phyloP scores from a whole-genome alignment of 768 basidiomycete species.

The Cystofilobasidium capitatum region DNA sequence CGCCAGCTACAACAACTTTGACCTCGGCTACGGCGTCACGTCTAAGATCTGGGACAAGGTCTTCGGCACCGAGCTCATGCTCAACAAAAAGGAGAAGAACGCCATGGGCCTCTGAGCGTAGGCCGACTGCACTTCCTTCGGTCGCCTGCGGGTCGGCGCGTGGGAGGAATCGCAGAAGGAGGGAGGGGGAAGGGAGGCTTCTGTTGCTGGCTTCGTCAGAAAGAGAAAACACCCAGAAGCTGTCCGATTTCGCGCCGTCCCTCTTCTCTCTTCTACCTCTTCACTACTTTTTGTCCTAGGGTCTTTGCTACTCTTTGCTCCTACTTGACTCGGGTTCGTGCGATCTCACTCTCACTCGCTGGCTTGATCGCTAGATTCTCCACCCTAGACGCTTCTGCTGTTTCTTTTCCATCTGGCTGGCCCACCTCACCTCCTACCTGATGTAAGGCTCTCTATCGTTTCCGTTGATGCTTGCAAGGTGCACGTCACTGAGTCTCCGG shows the following conservation, averaged over 20 bases:
- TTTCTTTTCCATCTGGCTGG: too few relatives aligned
- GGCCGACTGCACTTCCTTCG: background rate
- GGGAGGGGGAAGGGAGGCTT: background rate
- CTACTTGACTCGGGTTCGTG: too few relatives aligned
- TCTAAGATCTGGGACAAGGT: constrained; percentile 45
- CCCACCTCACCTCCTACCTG: too few relatives aligned
- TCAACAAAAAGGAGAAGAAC: constrained; percentile 13
- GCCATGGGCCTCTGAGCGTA: constrained; percentile 1
- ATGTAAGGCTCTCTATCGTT: too few relatives aligned
- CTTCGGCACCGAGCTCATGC: constrained; percentile 4
- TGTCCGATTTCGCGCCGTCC: background rate
- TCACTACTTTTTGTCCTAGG: background rate
- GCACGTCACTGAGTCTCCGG: too few relatives aligned
- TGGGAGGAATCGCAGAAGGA: background rate
- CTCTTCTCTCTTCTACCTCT: background rate
- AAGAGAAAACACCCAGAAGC: too few relatives aligned
- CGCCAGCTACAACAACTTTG: constrained; percentile 50
- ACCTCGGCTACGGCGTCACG: constrained; percentile 93
- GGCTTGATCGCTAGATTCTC: too few relatives aligned
- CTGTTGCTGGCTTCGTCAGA: background rate
- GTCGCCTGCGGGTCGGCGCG: background rate
- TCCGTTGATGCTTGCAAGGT: too few relatives aligned
- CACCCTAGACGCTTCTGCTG: too few relatives aligned
- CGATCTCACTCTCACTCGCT: too few relatives aligned
- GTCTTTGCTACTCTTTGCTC: background rate